Percentiles rank a stretch among this genome's conserved stretches.
These are phyloP conservation scores for Vickermania ingenoplastis DNA, from an alignment of 208 protist genomes.

Conservation along the genomic window DNA sequence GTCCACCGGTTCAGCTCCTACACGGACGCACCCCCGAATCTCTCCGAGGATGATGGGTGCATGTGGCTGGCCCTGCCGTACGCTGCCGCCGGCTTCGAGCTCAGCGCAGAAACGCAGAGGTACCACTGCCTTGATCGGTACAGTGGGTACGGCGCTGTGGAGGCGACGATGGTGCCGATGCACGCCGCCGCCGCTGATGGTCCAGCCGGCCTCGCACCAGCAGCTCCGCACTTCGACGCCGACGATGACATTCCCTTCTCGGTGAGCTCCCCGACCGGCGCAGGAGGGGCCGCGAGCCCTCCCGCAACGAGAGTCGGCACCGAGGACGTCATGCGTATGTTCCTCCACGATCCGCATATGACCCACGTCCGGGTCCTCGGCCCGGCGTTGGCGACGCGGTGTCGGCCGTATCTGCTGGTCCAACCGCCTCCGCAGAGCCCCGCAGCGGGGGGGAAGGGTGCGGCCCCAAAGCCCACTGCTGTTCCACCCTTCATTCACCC, in stretches of 20 bases:
- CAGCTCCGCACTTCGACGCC: not conserved
- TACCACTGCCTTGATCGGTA: not conserved
- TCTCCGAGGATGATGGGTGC: not conserved
- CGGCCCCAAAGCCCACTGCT: slow-evolving; percentile 33
- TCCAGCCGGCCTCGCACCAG: not conserved
- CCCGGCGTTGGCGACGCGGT: not conserved
- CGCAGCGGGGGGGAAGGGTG: not conserved
- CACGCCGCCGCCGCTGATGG: not conserved
- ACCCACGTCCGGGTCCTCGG: slow-evolving; percentile 35
- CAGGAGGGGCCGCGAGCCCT: too few relatives aligned
- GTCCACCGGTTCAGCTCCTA: not conserved
- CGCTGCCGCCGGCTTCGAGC: not conserved
- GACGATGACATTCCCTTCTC: not conserved
- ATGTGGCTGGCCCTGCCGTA: not conserved
- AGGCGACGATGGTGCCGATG: not conserved
- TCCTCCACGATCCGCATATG: slow-evolving; percentile 2
- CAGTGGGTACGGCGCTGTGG: not conserved
- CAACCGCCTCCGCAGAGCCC: slow-evolving; percentile 10
- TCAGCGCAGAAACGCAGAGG: not conserved
- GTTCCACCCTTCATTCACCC: slow-evolving; percentile 33
- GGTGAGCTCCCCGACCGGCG: not conserved
- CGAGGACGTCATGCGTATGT: not conserved
- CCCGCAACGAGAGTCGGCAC: not conserved
- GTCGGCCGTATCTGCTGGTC: not conserved
- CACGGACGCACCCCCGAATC: not conserved